phyloP scores from a whole-genome alignment of 352 stramenopile genomes.

The Globisporangium orthogonon region DNA sequence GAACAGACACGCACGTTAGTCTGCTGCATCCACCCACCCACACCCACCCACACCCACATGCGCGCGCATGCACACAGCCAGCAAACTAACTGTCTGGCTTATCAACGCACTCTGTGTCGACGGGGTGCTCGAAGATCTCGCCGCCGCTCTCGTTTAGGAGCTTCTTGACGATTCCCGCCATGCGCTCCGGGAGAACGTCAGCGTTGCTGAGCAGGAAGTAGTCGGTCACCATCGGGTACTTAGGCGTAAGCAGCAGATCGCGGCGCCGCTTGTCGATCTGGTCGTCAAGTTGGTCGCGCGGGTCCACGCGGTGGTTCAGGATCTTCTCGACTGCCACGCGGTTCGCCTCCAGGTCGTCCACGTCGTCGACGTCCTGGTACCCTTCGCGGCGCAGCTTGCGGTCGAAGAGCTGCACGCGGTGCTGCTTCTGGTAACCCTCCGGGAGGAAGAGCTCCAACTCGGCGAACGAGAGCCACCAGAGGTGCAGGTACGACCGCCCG shows the following conservation, averaged over 20 bases:
- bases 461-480: constrained; percentile 86
- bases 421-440: constrained; percentile 80
- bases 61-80: not conserved
- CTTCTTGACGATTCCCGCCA: constrained; percentile 75
- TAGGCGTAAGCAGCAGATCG: constrained; percentile 37
- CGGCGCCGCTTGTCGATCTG: constrained; percentile 71
- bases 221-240: constrained; percentile 74
- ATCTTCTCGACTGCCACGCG: constrained; percentile 88
- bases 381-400: constrained; percentile 74
- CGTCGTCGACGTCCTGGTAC: constrained; percentile 81
- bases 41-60: too few relatives aligned
- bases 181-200: constrained; percentile 59
- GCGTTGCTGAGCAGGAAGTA: constrained; percentile 78
- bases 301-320: constrained; percentile 80
- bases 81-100: too few relatives aligned
- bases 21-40: not conserved
- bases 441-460: constrained; percentile 83
- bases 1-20: not conserved
- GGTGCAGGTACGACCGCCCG: constrained; percentile 80
- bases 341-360: constrained; percentile 83
- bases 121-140: constrained; percentile 76
- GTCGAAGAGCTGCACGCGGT: constrained; percentile 82
- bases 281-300: constrained; percentile 73
- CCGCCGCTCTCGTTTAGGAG: constrained; percentile 77
- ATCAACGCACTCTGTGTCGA: constrained; percentile 56